Percentiles rank a stretch among this genome's conserved stretches.
Conservation (phyloP, 2,329 filamentous ascomycete species). For the Colletotrichum siamense region DNA sequence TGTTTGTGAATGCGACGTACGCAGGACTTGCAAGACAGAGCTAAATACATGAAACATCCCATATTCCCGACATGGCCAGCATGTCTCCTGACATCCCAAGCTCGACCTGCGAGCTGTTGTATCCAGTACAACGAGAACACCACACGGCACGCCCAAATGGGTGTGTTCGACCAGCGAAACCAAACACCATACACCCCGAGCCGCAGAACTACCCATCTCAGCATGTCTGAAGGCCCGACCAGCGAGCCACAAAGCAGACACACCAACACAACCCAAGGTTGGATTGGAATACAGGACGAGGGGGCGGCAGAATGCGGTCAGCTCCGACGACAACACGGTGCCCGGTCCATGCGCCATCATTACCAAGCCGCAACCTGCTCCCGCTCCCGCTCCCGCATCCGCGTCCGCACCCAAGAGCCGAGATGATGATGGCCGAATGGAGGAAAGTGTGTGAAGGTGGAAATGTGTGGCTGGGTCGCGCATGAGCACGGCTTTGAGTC, state of each 20-base stretch:
- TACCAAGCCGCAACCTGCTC: not conserved
- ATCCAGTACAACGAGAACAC: not conserved
- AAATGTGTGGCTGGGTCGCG: not conserved
- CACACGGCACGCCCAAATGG: not conserved
- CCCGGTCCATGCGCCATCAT: not conserved
- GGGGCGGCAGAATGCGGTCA: not conserved
- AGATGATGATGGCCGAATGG: not conserved
- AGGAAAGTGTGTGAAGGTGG: not conserved
- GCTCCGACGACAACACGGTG: not conserved
- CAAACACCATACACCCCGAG: not conserved
- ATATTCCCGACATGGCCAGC: not conserved
- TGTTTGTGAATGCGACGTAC: not conserved
- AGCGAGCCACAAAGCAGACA: not conserved
- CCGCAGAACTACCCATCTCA: not conserved
- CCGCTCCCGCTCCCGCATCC: not conserved
- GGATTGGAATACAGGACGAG: not conserved
- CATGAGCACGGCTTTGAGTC: not conserved
- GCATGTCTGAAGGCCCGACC: not conserved
- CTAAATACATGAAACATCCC: not conserved
- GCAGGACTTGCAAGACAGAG: not conserved
- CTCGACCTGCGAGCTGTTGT: not conserved
- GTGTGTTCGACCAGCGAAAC: not conserved
- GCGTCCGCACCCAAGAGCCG: not conserved
- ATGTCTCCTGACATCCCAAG: not conserved
- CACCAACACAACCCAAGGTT: not conserved